Conservation (phyloP, 2,329 filamentous ascomycete species). For the Tympanopsis confertula region DNA sequence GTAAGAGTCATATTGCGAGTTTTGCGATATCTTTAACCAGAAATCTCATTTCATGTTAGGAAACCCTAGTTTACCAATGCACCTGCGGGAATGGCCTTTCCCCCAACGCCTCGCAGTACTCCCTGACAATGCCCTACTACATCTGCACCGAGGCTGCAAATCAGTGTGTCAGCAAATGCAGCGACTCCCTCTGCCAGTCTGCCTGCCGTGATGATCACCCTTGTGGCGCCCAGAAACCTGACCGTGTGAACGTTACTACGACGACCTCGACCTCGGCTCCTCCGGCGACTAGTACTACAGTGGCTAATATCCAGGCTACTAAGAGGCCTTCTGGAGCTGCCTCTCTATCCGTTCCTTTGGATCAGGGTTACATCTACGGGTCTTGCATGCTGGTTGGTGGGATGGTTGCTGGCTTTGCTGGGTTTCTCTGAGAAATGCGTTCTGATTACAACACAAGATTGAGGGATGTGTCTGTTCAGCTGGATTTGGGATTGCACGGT, state of each 20-base stretch:
- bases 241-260: constrained; percentile 34
- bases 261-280: constrained; percentile 20
- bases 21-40: neutral
- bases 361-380: no score
- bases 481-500: no score
- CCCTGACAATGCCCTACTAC: constrained; percentile 50
- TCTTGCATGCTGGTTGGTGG: neutral
- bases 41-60: constrained; percentile 11
- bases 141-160: constrained; percentile 44
- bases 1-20: neutral
- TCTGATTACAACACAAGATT: no score
- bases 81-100: constrained; percentile 37
- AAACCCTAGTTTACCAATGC: constrained; percentile 39
- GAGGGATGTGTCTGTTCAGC: no score
- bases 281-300: constrained; percentile 13
- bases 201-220: constrained; percentile 40
- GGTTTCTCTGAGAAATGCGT: neutral
- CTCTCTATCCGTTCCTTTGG: no score
- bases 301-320: no score
- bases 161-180: constrained; percentile 39
- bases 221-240: constrained; percentile 49
- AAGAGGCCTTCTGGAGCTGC: no score
- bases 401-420: neutral
- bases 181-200: constrained; percentile 32
- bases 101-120: constrained; percentile 50